Conservation (phyloP, 1,284 basidiomycete genomes). For the Peniophora sp. region DNA sequence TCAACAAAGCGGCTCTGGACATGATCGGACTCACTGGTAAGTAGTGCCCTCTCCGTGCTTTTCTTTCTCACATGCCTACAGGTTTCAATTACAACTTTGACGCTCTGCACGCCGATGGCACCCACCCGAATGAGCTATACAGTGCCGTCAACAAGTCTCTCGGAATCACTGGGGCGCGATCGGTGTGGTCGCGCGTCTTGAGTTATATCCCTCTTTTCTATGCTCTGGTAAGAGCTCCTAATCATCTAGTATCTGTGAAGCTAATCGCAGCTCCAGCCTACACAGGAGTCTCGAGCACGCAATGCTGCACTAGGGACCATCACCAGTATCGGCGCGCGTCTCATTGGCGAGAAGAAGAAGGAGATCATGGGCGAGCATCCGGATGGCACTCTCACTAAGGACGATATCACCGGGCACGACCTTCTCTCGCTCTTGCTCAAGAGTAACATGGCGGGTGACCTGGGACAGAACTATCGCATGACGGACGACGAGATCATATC, state of each 20-base stretch:
- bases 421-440: slow-evolving; percentile 48
- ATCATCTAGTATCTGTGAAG: neutral
- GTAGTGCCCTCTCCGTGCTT: neutral
- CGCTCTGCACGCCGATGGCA: slow-evolving; percentile 19
- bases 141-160: slow-evolving; percentile 24
- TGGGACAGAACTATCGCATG: slow-evolving; percentile 51
- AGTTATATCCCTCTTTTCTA: neutral
- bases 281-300: neutral
- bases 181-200: slow-evolving; percentile 1
- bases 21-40: slow-evolving; percentile 40
- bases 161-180: slow-evolving; percentile 10
- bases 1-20: slow-evolving; percentile 39
- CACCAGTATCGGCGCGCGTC: slow-evolving; percentile 30
- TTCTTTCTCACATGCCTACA: slow-evolving; percentile 7
- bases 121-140: slow-evolving; percentile 28
- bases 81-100: slow-evolving; percentile 50
- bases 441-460: slow-evolving; percentile 56
- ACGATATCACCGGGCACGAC: slow-evolving; percentile 29
- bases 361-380: slow-evolving; percentile 12
- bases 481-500: slow-evolving; percentile 70
- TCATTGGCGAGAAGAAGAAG: slow-evolving; percentile 38
- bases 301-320: slow-evolving; percentile 7
- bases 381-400: slow-evolving; percentile 19
- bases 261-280: slow-evolving; percentile 5
- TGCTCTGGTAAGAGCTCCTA: slow-evolving; percentile 1